These are phyloP conservation scores for Hypoxylon trugodes DNA, from an alignment of 495 filamentous ascomycete species.

Conservation along the genomic window DNA sequence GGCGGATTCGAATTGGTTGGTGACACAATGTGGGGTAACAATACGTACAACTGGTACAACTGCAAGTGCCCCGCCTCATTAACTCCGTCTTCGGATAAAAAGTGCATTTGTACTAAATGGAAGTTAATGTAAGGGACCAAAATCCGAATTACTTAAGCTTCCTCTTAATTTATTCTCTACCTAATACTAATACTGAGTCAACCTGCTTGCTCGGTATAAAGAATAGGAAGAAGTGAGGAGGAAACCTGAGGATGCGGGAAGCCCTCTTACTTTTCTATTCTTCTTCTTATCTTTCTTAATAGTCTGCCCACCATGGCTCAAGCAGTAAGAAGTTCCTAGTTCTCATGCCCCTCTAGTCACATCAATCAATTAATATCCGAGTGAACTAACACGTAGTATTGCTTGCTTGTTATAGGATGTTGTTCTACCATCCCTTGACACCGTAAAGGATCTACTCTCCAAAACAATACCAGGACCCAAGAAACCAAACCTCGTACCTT, in stretches of 20 bases:
- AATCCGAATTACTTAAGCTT: neutral
- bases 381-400: slow-evolving; percentile 14
- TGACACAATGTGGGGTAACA: slow-evolving; percentile 12
- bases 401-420: slow-evolving; percentile 38
- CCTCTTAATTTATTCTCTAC: no score
- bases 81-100: slow-evolving; percentile 37
- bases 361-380: slow-evolving; percentile 1
- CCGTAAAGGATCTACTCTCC: slow-evolving; percentile 42
- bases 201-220: slow-evolving; percentile 8
- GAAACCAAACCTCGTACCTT: slow-evolving; percentile 78
- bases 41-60: neutral
- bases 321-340: slow-evolving; percentile 42
- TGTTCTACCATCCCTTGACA: slow-evolving; percentile 45
- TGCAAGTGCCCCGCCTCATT: slow-evolving; percentile 1
- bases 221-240: slow-evolving; percentile 13
- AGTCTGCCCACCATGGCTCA: slow-evolving; percentile 43
- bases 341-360: slow-evolving; percentile 19
- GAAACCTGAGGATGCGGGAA: neutral
- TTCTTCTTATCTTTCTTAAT: neutral
- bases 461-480: slow-evolving; percentile 33
- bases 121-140: neutral
- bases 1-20: no score
- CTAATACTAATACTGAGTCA: slow-evolving; percentile 21
- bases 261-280: neutral
- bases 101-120: slow-evolving; percentile 13